These are phyloP conservation scores for Oxytropis ochrocephala DNA, from an alignment of 306 rosid genomes.

Conservation along the genomic window DNA sequence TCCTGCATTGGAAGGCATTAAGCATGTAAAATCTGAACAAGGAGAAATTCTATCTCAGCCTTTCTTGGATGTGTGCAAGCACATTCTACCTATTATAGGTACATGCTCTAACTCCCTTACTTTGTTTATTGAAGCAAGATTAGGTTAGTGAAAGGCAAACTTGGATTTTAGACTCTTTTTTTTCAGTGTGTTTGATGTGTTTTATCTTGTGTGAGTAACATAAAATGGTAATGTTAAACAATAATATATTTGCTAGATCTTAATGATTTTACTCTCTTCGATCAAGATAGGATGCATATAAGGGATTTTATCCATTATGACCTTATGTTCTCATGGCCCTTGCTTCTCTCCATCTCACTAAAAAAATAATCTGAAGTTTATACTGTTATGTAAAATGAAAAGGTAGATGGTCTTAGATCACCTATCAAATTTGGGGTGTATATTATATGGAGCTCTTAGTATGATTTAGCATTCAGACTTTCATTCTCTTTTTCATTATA, in stretches of 20 bases:
- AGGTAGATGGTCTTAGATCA: background rate
- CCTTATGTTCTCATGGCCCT: background rate
- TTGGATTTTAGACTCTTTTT: background rate
- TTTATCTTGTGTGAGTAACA: conserved; percentile 1
- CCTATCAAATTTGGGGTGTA: background rate
- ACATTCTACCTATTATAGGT: conserved; percentile 88
- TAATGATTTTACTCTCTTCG: background rate
- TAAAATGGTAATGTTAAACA: background rate
- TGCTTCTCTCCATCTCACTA: background rate
- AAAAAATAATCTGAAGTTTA: background rate
- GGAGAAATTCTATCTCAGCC: conserved; percentile 76
- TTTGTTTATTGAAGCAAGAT: background rate
- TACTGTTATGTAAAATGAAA: background rate
- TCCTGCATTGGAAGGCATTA: conserved; percentile 74
- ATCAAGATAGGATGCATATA: background rate
- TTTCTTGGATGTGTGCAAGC: conserved; percentile 91
- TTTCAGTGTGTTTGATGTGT: background rate
- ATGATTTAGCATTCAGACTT: background rate
- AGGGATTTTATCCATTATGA: background rate
- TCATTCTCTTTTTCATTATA: background rate
- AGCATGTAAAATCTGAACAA: conserved; percentile 58
- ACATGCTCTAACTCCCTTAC: conserved; percentile 12
- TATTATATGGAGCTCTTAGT: background rate
- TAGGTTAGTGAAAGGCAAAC: background rate
- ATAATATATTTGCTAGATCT: background rate